phyloP scores from a whole-genome alignment of 495 filamentous ascomycete species.

The Neurospora hispaniola region DNA sequence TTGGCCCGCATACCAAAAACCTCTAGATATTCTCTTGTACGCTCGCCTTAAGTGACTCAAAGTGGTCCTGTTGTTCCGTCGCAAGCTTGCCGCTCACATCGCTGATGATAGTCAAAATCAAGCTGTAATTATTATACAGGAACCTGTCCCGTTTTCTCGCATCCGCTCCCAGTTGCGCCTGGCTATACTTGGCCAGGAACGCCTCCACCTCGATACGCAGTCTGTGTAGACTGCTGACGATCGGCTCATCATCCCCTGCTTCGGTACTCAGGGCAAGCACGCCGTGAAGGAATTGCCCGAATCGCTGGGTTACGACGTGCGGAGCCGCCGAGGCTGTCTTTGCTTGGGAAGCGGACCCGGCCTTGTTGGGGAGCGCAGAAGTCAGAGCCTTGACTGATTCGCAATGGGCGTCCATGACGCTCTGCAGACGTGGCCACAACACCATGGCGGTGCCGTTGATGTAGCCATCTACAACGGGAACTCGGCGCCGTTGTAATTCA shows the following conservation, averaged over 20 bases:
- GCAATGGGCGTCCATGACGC: slow-evolving; percentile 85
- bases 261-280: slow-evolving; percentile 74
- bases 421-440: slow-evolving; percentile 91
- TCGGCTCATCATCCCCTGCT: slow-evolving; percentile 86
- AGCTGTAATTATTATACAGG: slow-evolving; percentile 85
- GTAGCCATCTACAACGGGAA: slow-evolving; percentile 81
- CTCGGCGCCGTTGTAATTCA: slow-evolving; percentile 79
- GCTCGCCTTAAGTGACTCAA: slow-evolving; percentile 46
- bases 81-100: slow-evolving; percentile 75
- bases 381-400: slow-evolving; percentile 62
- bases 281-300: slow-evolving; percentile 80
- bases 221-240: slow-evolving; percentile 65
- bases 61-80: slow-evolving; percentile 58
- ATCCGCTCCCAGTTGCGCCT: slow-evolving; percentile 54
- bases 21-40: slow-evolving; percentile 30
- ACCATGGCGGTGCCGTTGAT: slow-evolving; percentile 93
- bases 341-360: slow-evolving; percentile 45
- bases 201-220: slow-evolving; percentile 68
- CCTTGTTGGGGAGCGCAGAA: slow-evolving; percentile 35
- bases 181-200: slow-evolving; percentile 55
- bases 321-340: slow-evolving; percentile 69
- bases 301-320: slow-evolving; percentile 82
- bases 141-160: slow-evolving; percentile 75
- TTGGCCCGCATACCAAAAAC: not conserved
- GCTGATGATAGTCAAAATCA: slow-evolving; percentile 84